Percentiles rank a stretch among this genome's conserved stretches.
Evolutionary conservation across 2,329 filamentous ascomycete species (phyloP).

Genomic region (Penicillium capsulatum): DNA sequence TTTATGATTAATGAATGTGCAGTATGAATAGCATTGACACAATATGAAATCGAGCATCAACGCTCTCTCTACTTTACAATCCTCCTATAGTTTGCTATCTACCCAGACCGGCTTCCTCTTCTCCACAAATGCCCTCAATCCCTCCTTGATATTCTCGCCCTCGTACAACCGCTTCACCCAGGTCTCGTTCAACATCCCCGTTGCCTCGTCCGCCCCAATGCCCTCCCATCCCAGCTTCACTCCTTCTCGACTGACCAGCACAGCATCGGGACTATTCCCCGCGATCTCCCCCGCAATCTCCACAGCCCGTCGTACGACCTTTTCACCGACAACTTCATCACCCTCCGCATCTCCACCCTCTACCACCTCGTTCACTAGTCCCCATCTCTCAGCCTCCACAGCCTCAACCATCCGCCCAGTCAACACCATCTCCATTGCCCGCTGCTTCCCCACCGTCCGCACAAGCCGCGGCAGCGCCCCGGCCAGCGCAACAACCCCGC

Average conservation of each 20-base stretch:
- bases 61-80: not conserved
- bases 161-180: conserved; percentile 58
- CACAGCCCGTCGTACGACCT: conserved; percentile 47
- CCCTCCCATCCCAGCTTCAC: conserved; percentile 69
- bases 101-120: conserved; percentile 65
- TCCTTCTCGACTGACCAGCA: conserved; percentile 69
- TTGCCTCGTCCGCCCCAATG: conserved; percentile 61
- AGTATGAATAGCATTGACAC: conserved; percentile 14
- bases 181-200: conserved; percentile 53
- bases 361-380: conserved; percentile 57
- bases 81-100: conserved; percentile 36
- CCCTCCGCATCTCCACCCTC: conserved; percentile 11
- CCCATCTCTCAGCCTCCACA: conserved; percentile 60
- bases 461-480: conserved; percentile 66
- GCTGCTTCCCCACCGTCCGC: conserved; percentile 61
- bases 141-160: conserved; percentile 71
- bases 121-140: conserved; percentile 70
- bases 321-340: conserved; percentile 17
- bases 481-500: conserved; percentile 67
- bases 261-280: conserved; percentile 67
- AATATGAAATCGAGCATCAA: conserved; percentile 4
- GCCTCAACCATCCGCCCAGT: conserved; percentile 59
- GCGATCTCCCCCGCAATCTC: conserved; percentile 59
- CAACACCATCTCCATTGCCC: conserved; percentile 70
- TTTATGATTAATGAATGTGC: conserved; percentile 15